Conservation (phyloP, 2,329 filamentous ascomycete genomes). For the Alternaria tenuissima region DNA sequence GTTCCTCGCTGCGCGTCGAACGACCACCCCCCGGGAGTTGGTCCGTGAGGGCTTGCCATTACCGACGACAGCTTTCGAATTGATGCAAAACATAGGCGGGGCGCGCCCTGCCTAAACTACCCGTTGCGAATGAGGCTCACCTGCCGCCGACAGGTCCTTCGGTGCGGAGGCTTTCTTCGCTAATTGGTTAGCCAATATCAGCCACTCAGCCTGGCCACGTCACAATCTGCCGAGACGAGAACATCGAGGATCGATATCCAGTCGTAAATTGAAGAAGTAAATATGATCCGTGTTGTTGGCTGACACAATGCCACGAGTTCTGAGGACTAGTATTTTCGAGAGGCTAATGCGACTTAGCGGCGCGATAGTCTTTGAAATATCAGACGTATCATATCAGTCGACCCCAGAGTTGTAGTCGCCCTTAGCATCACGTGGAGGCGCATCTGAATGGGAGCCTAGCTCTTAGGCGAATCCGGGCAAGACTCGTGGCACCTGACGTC, state of each 20-base stretch:
- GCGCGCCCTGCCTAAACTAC: not conserved
- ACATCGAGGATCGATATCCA: not conserved
- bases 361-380: too few relatives aligned
- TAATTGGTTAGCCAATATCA: not conserved
- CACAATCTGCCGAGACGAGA: not conserved
- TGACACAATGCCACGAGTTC: too few relatives aligned
- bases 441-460: not conserved
- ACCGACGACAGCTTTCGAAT: not conserved
- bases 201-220: not conserved
- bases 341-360: too few relatives aligned
- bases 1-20: not conserved
- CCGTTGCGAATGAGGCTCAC: not conserved
- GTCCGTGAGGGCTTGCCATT: not conserved
- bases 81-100: not conserved
- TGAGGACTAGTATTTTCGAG: too few relatives aligned
- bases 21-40: not conserved
- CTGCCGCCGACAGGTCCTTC: not conserved
- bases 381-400: too few relatives aligned
- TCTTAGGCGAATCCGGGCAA: not conserved
- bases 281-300: not conserved
- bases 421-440: too few relatives aligned
- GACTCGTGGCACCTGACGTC: not conserved
- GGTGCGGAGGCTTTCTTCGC: not conserved
- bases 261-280: not conserved
- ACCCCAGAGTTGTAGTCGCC: too few relatives aligned